Conservation (phyloP, 495 filamentous ascomycete species). For the Cercophora sp. region DNA sequence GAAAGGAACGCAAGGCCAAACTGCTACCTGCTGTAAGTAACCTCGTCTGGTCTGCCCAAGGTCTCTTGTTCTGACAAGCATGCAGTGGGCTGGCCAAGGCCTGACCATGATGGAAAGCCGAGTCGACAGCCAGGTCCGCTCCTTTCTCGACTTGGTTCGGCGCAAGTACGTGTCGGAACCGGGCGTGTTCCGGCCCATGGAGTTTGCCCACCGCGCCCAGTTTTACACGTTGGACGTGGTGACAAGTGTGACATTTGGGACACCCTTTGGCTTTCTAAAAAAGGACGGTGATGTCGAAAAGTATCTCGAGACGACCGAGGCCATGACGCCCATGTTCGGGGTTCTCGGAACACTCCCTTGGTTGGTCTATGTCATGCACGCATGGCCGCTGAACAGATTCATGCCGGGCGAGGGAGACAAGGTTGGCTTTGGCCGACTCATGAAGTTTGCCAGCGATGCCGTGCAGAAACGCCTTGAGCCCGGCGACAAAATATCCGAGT, state of each 20-base stretch:
- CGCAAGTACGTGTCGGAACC: neutral
- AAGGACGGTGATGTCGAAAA: constrained; percentile 8
- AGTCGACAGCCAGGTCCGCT: constrained; percentile 6
- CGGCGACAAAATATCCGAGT: neutral
- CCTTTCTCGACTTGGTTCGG: constrained; percentile 2
- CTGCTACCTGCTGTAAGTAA: neutral
- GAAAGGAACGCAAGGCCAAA: neutral
- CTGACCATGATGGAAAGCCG: constrained; percentile 1
- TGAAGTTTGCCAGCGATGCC: constrained; percentile 14
- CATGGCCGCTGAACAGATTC: constrained; percentile 15
- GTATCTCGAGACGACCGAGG: constrained; percentile 8
- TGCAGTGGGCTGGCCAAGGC: neutral
- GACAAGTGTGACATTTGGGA: constrained; percentile 3
- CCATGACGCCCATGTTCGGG: constrained; percentile 5
- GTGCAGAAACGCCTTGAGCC: constrained; percentile 6
- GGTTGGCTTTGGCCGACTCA: constrained; percentile 25
- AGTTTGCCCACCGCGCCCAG: constrained; percentile 5
- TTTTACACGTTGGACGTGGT: constrained; percentile 4
- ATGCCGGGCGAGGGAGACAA: constrained; percentile 21
- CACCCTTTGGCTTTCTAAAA: neutral
- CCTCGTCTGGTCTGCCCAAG: neutral
- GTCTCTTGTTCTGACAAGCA: neutral
- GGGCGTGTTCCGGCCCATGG: neutral
- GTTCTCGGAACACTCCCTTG: constrained; percentile 3
- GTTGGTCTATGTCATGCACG: constrained; percentile 7